Conservation (phyloP, 768 basidiomycete genomes). For the Tephrocybe sp. region DNA sequence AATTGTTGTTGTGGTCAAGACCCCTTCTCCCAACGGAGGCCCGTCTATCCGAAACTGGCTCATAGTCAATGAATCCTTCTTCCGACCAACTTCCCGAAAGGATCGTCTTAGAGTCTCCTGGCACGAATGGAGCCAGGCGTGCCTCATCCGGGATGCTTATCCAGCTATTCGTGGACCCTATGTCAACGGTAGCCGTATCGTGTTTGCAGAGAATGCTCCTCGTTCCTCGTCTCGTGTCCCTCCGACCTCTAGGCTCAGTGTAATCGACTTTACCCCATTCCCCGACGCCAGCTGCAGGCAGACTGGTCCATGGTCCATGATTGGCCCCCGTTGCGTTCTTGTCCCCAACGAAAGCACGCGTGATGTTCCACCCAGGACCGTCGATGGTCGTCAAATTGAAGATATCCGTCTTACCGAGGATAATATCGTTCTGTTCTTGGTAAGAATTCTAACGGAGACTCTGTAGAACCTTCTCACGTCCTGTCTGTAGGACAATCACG, state of each 20-base stretch:
- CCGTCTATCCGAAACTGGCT: slow-evolving; percentile 44
- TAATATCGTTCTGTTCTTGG: slow-evolving; percentile 55
- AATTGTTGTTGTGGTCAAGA: slow-evolving; percentile 45
- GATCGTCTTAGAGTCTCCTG: slow-evolving; percentile 48
- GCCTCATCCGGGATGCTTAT: slow-evolving; percentile 42
- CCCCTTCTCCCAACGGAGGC: slow-evolving; percentile 28
- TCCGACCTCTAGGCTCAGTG: slow-evolving; percentile 28
- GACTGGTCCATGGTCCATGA: slow-evolving; percentile 37
- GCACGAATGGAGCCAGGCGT: slow-evolving; percentile 54
- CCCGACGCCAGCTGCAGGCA: slow-evolving; percentile 30
- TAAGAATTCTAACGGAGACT: slow-evolving; percentile 25
- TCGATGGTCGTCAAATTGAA: slow-evolving; percentile 44
- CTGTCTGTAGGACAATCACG: slow-evolving; percentile 32
- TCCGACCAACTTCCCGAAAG: slow-evolving; percentile 40
- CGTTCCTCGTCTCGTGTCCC: slow-evolving; percentile 16
- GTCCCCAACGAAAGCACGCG: slow-evolving; percentile 41
- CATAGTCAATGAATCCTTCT: slow-evolving; percentile 53
- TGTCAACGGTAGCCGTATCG: slow-evolving; percentile 43
- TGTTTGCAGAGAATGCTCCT: slow-evolving; percentile 41
- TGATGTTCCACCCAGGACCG: slow-evolving; percentile 41
- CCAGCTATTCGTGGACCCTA: slow-evolving; percentile 36
- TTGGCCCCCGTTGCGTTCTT: slow-evolving; percentile 38
- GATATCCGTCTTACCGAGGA: slow-evolving; percentile 58
- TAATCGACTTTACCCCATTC: slow-evolving; percentile 46
- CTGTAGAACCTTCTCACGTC: neutral